A percentile compares a stretch with the other conserved stretches of the same genome.
phyloP scores from a whole-genome alignment of 306 rosid species.

The Begonia loranthoides region DNA sequence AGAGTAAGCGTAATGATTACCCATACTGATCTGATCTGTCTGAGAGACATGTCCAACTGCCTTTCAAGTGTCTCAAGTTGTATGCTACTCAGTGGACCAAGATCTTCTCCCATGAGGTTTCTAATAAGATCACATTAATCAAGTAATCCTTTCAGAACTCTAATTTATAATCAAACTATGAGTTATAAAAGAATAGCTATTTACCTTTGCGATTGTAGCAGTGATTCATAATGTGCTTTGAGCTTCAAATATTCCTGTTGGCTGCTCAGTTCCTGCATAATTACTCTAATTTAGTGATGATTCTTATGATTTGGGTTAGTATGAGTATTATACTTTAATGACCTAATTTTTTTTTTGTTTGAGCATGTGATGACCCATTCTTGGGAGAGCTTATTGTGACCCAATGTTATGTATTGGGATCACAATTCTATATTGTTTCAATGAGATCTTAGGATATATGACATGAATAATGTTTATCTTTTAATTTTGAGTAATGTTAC shows the following conservation, averaged over 20 bases:
- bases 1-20: too few relatives aligned
- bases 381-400: background rate
- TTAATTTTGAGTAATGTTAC: too few relatives aligned
- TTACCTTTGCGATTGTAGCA: conserved; percentile 77
- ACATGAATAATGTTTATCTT: too few relatives aligned
- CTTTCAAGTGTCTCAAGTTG: conserved; percentile 94
- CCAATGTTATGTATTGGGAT: background rate
- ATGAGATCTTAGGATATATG: too few relatives aligned
- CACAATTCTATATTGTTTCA: too few relatives aligned
- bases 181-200: conserved; percentile 5
- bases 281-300: background rate
- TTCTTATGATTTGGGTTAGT: background rate
- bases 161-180: background rate
- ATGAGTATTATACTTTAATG: background rate
- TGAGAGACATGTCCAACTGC: conserved; percentile 83
- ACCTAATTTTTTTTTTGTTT: too few relatives aligned
- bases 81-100: conserved; percentile 75
- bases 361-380: too few relatives aligned
- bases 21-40: conserved; percentile 91
- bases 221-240: conserved; percentile 81
- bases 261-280: conserved; percentile 85
- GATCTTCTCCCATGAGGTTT: conserved; percentile 96
- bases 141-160: background rate
- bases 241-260: conserved; percentile 98
- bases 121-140: conserved; percentile 15